Evolutionary conservation across 306 rosid genomes (phyloP).

Genomic region (Alnus glutinosa): DNA sequence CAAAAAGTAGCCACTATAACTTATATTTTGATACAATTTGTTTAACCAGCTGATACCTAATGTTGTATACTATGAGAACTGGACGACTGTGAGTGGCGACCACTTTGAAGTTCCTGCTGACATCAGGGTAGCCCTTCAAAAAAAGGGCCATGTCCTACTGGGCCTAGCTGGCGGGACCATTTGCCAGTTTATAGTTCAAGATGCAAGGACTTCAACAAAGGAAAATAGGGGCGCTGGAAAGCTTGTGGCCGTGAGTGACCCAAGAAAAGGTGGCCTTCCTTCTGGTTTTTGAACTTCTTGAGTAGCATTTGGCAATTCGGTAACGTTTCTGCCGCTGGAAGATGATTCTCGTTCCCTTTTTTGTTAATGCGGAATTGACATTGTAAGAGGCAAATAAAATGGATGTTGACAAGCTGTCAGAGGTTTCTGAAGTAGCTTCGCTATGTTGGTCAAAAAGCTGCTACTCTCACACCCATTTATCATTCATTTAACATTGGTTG

Average conservation of each 20-base stretch:
- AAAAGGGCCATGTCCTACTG: conserved; percentile 73
- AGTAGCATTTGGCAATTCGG: neutral
- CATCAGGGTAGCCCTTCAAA: conserved; percentile 53
- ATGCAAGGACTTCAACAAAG: conserved; percentile 1
- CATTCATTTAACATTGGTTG: no score
- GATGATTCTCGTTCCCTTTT: neutral
- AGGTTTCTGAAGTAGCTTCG: no score
- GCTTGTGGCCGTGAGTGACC: conserved; percentile 89
- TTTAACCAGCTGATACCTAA: conserved; percentile 69
- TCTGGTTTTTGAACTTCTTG: conserved; percentile 55
- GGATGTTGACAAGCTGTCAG: no score
- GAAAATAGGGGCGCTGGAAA: conserved; percentile 29
- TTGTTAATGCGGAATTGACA: no score
- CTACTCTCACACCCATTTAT: no score
- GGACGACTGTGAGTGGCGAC: conserved; percentile 71
- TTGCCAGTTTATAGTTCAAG: conserved; percentile 60
- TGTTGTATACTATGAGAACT: conserved; percentile 68
- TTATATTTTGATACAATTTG: neutral
- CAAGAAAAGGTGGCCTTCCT: conserved; percentile 88
- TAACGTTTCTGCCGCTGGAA: neutral
- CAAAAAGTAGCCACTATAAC: neutral
- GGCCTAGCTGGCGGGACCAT: conserved; percentile 62
- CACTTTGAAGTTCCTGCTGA: conserved; percentile 60
- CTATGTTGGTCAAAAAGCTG: no score
- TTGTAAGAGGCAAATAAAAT: no score